Evolutionary conservation across 352 stramenopile genomes (phyloP).

Genomic region (Phytophthora pseudosyringae): DNA sequence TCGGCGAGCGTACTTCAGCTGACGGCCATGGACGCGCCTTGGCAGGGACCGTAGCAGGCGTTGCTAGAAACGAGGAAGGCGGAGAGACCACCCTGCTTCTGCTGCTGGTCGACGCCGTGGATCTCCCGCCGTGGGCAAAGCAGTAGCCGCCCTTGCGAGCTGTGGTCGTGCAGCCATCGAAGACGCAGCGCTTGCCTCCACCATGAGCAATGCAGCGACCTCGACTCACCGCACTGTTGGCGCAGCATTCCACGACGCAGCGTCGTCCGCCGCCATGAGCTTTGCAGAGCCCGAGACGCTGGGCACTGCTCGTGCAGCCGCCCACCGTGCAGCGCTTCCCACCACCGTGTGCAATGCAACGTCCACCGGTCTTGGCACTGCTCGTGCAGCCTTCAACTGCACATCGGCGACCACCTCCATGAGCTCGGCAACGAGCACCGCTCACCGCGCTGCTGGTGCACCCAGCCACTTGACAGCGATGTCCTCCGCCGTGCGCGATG

Average conservation of each 20-base stretch:
- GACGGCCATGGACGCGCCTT: slow-evolving; percentile 22
- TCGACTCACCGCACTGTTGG: slow-evolving; percentile 83
- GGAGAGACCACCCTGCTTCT: slow-evolving; percentile 27
- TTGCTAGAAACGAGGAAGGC: slow-evolving; percentile 5
- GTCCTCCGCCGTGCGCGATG: slow-evolving; percentile 84
- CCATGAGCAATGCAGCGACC: slow-evolving; percentile 87
- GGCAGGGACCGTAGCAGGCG: slow-evolving; percentile 11
- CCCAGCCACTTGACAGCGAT: slow-evolving; percentile 72
- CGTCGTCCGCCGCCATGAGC: slow-evolving; percentile 84
- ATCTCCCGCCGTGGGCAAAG: slow-evolving; percentile 79
- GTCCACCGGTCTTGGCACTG: slow-evolving; percentile 84
- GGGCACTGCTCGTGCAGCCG: slow-evolving; percentile 75
- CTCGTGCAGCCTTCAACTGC: slow-evolving; percentile 74
- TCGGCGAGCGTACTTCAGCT: slow-evolving; percentile 25
- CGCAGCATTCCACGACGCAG: slow-evolving; percentile 66
- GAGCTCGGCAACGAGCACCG: slow-evolving; percentile 80
- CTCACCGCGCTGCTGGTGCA: slow-evolving; percentile 86
- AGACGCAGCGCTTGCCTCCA: slow-evolving; percentile 80
- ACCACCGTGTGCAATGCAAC: slow-evolving; percentile 84
- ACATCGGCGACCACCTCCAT: slow-evolving; percentile 80
- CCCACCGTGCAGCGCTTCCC: slow-evolving; percentile 83
- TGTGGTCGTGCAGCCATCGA: slow-evolving; percentile 77
- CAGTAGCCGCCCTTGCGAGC: slow-evolving; percentile 83
- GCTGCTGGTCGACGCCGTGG: slow-evolving; percentile 17
- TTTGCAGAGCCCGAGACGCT: slow-evolving; percentile 86